phyloP scores from a whole-genome alignment of 2,329 filamentous ascomycete genomes.

The Exophiala aquamarina region DNA sequence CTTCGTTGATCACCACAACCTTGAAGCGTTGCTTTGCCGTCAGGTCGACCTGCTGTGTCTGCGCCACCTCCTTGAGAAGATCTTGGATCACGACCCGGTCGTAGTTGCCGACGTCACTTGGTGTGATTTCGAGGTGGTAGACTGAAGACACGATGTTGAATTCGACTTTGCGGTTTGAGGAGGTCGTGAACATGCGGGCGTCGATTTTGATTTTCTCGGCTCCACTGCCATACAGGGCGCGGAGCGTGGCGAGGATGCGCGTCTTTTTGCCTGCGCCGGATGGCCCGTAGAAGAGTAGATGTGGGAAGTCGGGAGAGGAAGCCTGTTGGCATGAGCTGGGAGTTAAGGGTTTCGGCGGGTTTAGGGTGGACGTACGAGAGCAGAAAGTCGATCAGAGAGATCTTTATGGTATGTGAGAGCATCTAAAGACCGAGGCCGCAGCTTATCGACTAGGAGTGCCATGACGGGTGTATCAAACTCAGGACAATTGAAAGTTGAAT shows the following conservation, averaged over 20 bases:
- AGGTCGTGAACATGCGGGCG: conserved; percentile 92
- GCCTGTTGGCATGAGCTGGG: conserved; percentile 56
- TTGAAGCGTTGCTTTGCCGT: conserved; percentile 91
- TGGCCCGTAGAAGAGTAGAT: conserved; percentile 94
- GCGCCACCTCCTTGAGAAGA: conserved; percentile 93
- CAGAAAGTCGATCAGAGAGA: conserved; percentile 80
- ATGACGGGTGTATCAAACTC: conserved; percentile 44
- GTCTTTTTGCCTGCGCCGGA: conserved; percentile 98
- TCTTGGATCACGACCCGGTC: conserved; percentile 96
- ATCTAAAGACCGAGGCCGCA: conserved; percentile 53
- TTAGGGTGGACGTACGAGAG: conserved; percentile 63
- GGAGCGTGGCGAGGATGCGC: conserved; percentile 88
- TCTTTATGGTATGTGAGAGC: conserved; percentile 82
- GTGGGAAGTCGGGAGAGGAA: conserved; percentile 95
- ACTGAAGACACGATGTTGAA: conserved; percentile 98
- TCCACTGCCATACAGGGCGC: conserved; percentile 90
- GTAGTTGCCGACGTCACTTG: conserved; percentile 93
- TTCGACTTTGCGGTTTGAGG: conserved; percentile 87
- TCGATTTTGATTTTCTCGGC: conserved; percentile 99
- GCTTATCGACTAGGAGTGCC: conserved; percentile 66
- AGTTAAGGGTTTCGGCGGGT: conserved; percentile 11
- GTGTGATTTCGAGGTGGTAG: conserved; percentile 98
- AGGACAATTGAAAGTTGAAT: no score
- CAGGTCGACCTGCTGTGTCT: conserved; percentile 98
- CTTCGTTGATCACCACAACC: conserved; percentile 98